phyloP scores from a whole-genome alignment of 257 asterid genomes.

The Fraxinus cuspidata region DNA sequence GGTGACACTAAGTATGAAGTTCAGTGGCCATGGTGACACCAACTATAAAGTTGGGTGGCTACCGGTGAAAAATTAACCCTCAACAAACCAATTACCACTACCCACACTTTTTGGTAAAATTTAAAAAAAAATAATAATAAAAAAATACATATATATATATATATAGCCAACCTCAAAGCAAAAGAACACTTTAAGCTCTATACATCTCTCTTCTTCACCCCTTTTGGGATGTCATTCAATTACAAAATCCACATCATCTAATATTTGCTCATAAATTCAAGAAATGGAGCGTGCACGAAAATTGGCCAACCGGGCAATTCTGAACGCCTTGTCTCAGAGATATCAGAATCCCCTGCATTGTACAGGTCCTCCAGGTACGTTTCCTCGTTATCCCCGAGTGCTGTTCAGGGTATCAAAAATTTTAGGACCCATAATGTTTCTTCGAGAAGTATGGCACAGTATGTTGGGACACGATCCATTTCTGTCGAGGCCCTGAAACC shows the following conservation, averaged over 20 bases:
- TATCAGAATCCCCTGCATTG: conserved; percentile 40
- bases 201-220: conserved; percentile 26
- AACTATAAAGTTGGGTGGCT: no score
- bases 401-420: conserved; percentile 27
- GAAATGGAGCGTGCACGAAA: conserved; percentile 79
- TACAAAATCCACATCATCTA: background rate
- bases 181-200: conserved; percentile 13
- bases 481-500: conserved; percentile 72
- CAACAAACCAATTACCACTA: conserved; percentile 52
- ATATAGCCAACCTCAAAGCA: conserved; percentile 22
- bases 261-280: background rate
- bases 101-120: conserved; percentile 38
- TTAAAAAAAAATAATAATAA: conserved; percentile 19
- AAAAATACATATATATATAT: no score
- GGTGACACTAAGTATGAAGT: no score
- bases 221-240: conserved; percentile 22
- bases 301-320: conserved; percentile 63
- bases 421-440: conserved; percentile 4
- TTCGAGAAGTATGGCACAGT: conserved; percentile 24
- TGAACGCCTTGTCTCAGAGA: conserved; percentile 61
- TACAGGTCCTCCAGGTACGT: conserved; percentile 58
- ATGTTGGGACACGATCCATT: conserved; percentile 49
- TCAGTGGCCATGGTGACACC: no score
- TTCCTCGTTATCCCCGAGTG: conserved; percentile 61
- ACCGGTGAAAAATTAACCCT: no score